Evolutionary conservation across 2,329 filamentous ascomycete species (phyloP), one percentile per base, ranked within the genome.

Genomic region (Chalara sp.): DNA sequence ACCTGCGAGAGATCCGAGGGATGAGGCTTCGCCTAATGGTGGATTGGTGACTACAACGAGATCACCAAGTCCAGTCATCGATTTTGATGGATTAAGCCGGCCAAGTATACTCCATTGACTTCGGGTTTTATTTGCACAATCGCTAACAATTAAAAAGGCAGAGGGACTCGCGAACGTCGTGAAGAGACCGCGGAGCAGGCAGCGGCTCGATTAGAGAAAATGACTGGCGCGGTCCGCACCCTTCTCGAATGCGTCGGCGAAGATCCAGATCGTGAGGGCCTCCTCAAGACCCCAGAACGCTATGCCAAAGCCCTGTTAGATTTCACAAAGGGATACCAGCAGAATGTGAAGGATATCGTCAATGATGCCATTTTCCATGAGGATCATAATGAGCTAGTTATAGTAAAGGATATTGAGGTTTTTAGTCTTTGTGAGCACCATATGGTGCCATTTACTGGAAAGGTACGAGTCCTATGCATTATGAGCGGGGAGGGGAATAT

Each of bases 361-460:
- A 97, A 97, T 67, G 81, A 85, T 50, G 93, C 93, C 13, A 87
- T 97, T 49, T 99, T 99, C 71, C 86, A 96, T 63, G 93, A 97
- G 68, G 89, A 92, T 56, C 92, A 97, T 65, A 93, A 96, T 64
- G 93, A 99, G 70, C 80, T 99, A 72, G 91, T 99, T 32, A 96
- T 97, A 63, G 89, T 99, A 53, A 96, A 95, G 72, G 91, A 97
- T 64, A 97, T 99, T 63, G 91, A 96, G 66, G 81, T 97, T 10
- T 95, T 90, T 69, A 92, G 87, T 57, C 75, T 97, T 42, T 99
- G 93, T 74, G 93, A 99, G 73, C 93, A 99, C 68, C 93, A 99
- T 66, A 79, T 99, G 66, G 92, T 99, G 6, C 93, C 93, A 1
- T 99, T 99, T 64, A 92, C 81, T 3, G 93, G 93, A 63, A 97